Evolutionary conservation across 2,329 filamentous ascomycete species (phyloP).

Genomic region (Beauveria sp.): DNA sequence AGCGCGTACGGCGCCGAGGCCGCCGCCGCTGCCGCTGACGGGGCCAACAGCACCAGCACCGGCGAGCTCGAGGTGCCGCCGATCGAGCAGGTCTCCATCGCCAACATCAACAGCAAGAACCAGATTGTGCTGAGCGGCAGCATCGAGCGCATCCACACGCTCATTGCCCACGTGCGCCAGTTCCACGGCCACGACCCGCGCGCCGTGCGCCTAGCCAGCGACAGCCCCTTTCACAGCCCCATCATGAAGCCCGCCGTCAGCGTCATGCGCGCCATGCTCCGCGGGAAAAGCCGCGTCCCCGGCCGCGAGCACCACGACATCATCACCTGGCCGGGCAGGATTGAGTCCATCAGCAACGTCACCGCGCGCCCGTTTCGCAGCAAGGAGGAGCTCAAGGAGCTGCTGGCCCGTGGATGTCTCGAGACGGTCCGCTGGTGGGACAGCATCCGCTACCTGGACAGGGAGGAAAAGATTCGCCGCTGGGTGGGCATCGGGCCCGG

Average conservation of each 20-base stretch:
- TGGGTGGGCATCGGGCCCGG: constrained; percentile 93
- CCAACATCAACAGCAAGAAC: constrained; percentile 92
- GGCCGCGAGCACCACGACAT: constrained; percentile 53
- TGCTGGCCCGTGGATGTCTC: constrained; percentile 74
- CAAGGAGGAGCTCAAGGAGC: constrained; percentile 66
- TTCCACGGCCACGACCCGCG: constrained; percentile 89
- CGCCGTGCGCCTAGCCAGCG: constrained; percentile 77
- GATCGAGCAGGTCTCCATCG: constrained; percentile 81
- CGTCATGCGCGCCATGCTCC: constrained; percentile 63
- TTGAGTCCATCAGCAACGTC: constrained; percentile 83
- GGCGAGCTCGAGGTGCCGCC: constrained; percentile 56
- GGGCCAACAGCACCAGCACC: constrained; percentile 24
- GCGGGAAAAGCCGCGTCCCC: constrained; percentile 45
- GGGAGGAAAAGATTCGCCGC: constrained; percentile 69
- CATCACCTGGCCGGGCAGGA: constrained; percentile 63
- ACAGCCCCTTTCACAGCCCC: constrained; percentile 85
- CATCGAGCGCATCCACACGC: constrained; percentile 70
- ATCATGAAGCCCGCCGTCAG: constrained; percentile 81
- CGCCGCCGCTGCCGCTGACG: constrained; percentile 31
- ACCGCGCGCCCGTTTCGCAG: constrained; percentile 69
- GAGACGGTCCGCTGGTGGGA: constrained; percentile 95
- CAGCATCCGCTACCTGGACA: constrained; percentile 81
- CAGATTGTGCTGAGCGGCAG: constrained; percentile 91
- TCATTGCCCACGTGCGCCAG: constrained; percentile 77
- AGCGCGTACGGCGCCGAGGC: constrained; percentile 53